These are phyloP conservation scores for Fusarium continuum DNA, from an alignment of 2,329 filamentous ascomycete species.

Conservation along the genomic window DNA sequence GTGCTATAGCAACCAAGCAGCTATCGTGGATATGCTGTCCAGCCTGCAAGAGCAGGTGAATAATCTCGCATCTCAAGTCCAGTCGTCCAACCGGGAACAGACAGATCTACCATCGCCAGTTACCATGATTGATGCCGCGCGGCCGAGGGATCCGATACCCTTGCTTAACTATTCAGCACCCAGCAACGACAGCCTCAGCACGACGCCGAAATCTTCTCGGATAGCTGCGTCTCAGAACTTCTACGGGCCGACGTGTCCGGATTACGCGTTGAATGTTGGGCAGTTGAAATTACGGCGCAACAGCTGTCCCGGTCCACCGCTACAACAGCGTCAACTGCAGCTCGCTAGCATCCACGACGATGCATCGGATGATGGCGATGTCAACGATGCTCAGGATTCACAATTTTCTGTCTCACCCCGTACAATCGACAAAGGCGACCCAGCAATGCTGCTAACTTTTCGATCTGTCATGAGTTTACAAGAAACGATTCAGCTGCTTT, in stretches of 20 bases:
- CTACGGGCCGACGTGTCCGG: constrained; percentile 42
- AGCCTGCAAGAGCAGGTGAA: constrained; percentile 20
- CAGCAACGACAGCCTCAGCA: background rate
- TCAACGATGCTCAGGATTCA: background rate
- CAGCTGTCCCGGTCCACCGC: background rate
- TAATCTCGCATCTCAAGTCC: constrained; percentile 18
- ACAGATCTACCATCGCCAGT: constrained; percentile 5
- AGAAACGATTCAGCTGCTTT: constrained; percentile 15
- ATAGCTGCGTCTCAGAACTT: constrained; percentile 26
- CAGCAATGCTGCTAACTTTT: constrained; percentile 16
- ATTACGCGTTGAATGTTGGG: constrained; percentile 41
- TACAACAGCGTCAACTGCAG: constrained; percentile 20
- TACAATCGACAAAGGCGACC: constrained; percentile 11
- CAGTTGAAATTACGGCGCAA: constrained; percentile 31
- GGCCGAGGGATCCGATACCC: background rate
- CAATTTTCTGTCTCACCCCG: background rate
- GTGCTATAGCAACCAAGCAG: constrained; percentile 3
- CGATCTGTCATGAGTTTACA: constrained; percentile 14
- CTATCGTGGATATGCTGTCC: constrained; percentile 21
- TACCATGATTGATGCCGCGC: background rate
- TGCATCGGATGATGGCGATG: background rate
- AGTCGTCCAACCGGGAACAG: background rate
- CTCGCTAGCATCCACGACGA: constrained; percentile 26
- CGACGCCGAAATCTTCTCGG: background rate
- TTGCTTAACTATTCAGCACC: too few relatives aligned